Base-by-base conservation (phyloP, 129 eudicot genomes). In the Flaveria ramosissima region DNA sequence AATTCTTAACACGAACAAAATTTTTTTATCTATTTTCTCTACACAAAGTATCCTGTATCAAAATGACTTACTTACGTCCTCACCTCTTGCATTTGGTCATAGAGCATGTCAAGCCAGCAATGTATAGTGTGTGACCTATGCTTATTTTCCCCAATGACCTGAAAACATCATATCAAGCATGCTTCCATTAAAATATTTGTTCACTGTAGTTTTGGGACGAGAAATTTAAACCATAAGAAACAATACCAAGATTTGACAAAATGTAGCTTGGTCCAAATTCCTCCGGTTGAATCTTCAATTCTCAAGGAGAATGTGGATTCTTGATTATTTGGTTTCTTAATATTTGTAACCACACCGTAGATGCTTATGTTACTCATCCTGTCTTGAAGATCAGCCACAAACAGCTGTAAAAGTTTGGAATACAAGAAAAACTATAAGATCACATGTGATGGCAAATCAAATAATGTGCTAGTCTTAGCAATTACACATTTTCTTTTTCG, bases 341-440 rank as follows among this genome's bases (percentile, higher is more conserved):
- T 79, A 84, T 84, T 78, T 61, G 85, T 81, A 81, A 90, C 76
- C 63, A 59, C 86, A 48, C 93, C 98, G 7, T 88, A 89, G 70
- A 93, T 86, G 89, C 97, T 87, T 83, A 93, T 81, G 62, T 94
- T 78, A 78, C 87, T 87, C 97, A 93, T 93, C 89, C 88, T 93
- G 83, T 93, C 92, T 50, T 84, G 87, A 62, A 93, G 88, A 86
- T 93, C 96, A 62, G 71, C 71, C 68, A 91, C 92, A 83, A 84
- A 85, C 70, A 89, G 78, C 97, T 93, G 93, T 84, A 89, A 73
- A 76, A 86, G 85, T 82, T 85, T 69, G 72, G 72, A 51, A 78
- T 47, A 87, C 77, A 81, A 74, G 75, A 70, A 64, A 79, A 73
- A 47, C 78, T 51, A 80, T 30, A 77, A 68, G 72, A 81, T 84